A percentile compares a stretch with the other conserved stretches of the same genome.
Conservation (phyloP, 345 rosid species). For the Erucastrum elatum region DNA sequence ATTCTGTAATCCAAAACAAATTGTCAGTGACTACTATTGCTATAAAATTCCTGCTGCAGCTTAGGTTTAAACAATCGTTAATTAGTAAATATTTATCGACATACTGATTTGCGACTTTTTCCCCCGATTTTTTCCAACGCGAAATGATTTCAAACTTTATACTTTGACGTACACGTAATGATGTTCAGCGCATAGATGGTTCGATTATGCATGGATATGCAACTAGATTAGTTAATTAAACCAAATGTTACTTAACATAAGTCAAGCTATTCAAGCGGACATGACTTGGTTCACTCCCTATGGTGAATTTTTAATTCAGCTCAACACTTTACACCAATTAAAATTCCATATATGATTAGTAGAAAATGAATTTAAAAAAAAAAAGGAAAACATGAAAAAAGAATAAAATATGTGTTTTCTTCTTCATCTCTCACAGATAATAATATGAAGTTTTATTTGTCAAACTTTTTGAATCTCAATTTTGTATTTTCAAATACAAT, state of each 20-base stretch:
- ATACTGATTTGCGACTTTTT: background rate
- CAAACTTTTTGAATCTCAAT: no score
- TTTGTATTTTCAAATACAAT: no score
- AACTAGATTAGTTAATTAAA: background rate
- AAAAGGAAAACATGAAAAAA: no score
- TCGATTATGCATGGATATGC: background rate
- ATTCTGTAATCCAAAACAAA: background rate
- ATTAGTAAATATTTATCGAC: background rate
- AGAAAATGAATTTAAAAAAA: no score
- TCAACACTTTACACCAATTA: no score
- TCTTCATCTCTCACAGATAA: no score
- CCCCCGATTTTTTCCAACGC: background rate
- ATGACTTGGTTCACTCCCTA: no score
- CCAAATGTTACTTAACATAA: background rate
- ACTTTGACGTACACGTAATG: conserved; percentile 26
- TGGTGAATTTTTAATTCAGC: no score
- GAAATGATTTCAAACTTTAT: background rate
- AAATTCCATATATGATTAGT: no score
- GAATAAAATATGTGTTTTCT: no score
- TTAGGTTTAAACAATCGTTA: background rate
- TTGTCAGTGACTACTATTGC: background rate
- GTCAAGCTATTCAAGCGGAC: no score
- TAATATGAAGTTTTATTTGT: no score
- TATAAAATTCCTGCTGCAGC: background rate
- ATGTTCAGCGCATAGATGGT: background rate